These are phyloP conservation scores for Nectriaceae sp. DNA, from an alignment of 2,329 filamentous ascomycete genomes.

Conservation along the genomic window DNA sequence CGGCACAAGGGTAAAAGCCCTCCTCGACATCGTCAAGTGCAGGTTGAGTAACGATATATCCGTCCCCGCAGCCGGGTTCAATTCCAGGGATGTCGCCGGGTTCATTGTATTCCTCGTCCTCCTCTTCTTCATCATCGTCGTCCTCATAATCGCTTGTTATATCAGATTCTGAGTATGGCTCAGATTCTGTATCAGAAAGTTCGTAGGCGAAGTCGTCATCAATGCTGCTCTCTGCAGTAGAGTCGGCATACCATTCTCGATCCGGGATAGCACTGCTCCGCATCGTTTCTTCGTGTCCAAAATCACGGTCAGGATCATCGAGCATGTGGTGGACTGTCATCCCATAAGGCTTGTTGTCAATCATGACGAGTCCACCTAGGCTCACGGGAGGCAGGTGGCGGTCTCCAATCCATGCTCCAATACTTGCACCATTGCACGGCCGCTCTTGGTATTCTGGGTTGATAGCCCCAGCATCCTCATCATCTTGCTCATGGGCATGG, in stretches of 20 bases:
- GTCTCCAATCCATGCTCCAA: conserved; percentile 84
- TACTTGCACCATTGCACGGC: conserved; percentile 85
- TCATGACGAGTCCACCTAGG: conserved; percentile 82
- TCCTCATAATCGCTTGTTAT: conserved; percentile 55
- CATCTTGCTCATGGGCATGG: conserved; percentile 41
- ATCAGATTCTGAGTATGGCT: conserved; percentile 51
- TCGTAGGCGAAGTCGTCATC: conserved; percentile 61
- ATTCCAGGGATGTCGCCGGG: conserved; percentile 79
- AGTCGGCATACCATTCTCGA: conserved; percentile 46
- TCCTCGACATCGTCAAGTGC: conserved; percentile 85
- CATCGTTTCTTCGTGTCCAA: conserved; percentile 27
- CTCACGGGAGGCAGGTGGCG: conserved; percentile 88
- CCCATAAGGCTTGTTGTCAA: conserved; percentile 83
- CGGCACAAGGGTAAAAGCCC: conserved; percentile 76
- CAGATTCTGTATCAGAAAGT: conserved; percentile 64
- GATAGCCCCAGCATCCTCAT: conserved; percentile 44
- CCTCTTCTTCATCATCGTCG: conserved; percentile 53
- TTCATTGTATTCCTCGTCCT: conserved; percentile 58
- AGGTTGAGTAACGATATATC: conserved; percentile 85
- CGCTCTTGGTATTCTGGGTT: conserved; percentile 79
- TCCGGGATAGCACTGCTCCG: conserved; percentile 43
- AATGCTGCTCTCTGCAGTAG: conserved; percentile 43
- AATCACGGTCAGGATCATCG: conserved; percentile 64
- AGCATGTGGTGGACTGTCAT: conserved; percentile 98
- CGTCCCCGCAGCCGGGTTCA: conserved; percentile 71